A percentile compares a stretch with the other conserved stretches of the same genome.
These are phyloP conservation scores for Mucor circinelloides DNA, from an alignment of 371 early-diverging fungal species.

Conservation along the genomic window DNA sequence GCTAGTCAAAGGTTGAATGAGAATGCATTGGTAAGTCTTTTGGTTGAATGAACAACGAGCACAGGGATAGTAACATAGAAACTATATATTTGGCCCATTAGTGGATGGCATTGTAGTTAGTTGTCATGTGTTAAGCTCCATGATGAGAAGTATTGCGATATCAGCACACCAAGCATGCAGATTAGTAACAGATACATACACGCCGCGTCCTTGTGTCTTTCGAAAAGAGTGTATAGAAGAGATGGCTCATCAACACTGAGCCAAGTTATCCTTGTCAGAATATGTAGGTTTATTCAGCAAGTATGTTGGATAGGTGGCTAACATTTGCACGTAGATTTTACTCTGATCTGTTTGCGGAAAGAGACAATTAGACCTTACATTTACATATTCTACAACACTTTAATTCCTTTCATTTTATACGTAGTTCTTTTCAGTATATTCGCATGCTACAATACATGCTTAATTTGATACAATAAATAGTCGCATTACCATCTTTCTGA, in stretches of 20 bases:
- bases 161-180: constrained; percentile 68
- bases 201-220: constrained; percentile 58
- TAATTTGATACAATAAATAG: not conserved
- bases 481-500: too few species aligned
- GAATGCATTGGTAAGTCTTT: constrained; percentile 46
- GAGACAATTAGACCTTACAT: not conserved
- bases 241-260: constrained; percentile 52
- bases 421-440: too few species aligned
- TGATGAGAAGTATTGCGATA: constrained; percentile 73
- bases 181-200: constrained; percentile 58
- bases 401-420: not conserved
- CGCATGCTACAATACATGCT: not conserved
- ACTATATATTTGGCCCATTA: constrained; percentile 70
- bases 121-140: constrained; percentile 65
- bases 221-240: constrained; percentile 64
- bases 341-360: constrained; percentile 21
- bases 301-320: too few species aligned
- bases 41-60: not conserved
- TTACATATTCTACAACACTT: not conserved
- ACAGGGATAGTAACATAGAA: not conserved
- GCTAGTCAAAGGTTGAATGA: constrained; percentile 47
- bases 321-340: constrained; percentile 22
- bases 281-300: too few species aligned
- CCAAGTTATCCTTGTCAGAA: constrained; percentile 52
- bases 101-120: constrained; percentile 74